phyloP scores from a whole-genome alignment of 148 eudicot species.

The Diospyros kaki region DNA sequence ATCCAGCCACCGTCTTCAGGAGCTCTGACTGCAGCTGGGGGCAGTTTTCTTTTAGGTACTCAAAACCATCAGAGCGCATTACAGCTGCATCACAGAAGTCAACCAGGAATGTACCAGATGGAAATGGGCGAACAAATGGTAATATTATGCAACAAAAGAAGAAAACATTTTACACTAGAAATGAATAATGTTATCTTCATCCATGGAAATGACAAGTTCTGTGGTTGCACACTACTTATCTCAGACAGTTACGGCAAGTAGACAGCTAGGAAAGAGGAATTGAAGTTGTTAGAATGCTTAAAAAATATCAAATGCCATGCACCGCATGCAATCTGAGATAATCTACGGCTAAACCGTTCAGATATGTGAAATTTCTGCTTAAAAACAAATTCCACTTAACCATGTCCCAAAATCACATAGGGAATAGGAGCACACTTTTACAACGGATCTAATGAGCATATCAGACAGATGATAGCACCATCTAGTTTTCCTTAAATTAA shows the following conservation, averaged over 20 bases:
- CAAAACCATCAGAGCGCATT: constrained; percentile 41
- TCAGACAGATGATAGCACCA: no score
- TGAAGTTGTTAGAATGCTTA: neutral
- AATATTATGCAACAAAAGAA: neutral
- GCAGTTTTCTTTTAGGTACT: constrained; percentile 36
- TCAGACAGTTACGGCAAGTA: neutral
- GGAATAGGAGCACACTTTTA: neutral
- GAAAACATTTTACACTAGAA: neutral
- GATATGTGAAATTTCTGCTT: no score
- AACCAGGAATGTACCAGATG: neutral
- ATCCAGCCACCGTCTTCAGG: constrained; percentile 43
- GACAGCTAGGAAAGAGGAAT: neutral
- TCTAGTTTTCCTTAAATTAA: no score
- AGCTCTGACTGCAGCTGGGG: constrained; percentile 44
- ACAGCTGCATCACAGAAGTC: constrained; percentile 24
- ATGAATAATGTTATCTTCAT: no score
- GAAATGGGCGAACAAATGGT: neutral
- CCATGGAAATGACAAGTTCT: no score
- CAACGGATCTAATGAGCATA: neutral
- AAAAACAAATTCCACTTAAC: neutral
- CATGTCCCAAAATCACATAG: neutral
- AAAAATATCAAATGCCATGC: no score
- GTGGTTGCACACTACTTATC: no score
- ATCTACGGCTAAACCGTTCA: neutral
- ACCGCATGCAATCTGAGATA: neutral